Conservation (phyloP, 495 filamentous ascomycete species). For the Neurospora sp. region DNA sequence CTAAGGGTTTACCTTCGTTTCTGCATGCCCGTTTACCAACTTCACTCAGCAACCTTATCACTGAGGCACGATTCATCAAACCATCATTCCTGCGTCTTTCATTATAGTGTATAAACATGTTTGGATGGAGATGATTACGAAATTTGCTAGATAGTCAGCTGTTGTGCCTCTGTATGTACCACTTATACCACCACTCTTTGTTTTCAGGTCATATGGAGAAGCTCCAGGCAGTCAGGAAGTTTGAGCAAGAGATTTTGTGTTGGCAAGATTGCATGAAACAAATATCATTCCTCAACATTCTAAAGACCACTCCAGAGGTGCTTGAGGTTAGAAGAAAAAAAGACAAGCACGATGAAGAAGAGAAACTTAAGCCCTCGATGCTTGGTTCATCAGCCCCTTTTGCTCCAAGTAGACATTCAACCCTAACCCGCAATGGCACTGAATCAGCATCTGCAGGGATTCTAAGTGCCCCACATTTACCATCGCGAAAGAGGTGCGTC, state of each 20-base stretch:
- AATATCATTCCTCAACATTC: background rate
- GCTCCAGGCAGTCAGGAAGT: background rate
- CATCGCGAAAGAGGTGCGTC: background rate
- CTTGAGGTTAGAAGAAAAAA: too few species aligned
- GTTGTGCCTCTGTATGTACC: background rate
- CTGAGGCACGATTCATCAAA: background rate
- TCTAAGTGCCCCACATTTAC: background rate
- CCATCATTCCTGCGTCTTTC: background rate
- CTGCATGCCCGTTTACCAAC: background rate
- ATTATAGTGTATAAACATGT: background rate
- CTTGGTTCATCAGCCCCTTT: background rate
- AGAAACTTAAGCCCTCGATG: background rate
- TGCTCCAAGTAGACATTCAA: background rate
- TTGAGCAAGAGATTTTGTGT: background rate
- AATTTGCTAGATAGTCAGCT: background rate
- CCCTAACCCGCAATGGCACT: background rate
- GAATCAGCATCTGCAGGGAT: background rate
- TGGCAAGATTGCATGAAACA: background rate
- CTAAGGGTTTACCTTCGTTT: slow-evolving; percentile 23
- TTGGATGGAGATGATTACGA: background rate
- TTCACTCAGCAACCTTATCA: background rate
- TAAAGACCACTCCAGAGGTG: background rate
- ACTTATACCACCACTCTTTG: background rate
- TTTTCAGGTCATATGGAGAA: background rate
- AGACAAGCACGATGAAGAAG: background rate